These are phyloP conservation scores for Gastrolobium bilobum DNA, from an alignment of 306 rosid species.

Conservation along the genomic window DNA sequence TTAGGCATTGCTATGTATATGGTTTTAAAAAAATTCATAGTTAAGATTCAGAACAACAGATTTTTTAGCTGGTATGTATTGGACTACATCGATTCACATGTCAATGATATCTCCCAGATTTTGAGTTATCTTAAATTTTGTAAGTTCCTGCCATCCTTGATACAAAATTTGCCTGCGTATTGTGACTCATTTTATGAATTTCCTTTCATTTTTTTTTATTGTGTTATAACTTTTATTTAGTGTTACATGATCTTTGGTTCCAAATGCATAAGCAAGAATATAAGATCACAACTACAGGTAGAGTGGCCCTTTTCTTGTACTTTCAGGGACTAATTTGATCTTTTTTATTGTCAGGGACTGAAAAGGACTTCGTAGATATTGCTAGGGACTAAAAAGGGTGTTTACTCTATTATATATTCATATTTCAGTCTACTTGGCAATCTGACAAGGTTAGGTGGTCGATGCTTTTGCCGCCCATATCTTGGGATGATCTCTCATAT, in stretches of 20 bases:
- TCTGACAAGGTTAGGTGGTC: too few species aligned
- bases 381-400: too few species aligned
- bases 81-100: background rate
- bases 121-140: background rate
- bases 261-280: background rate
- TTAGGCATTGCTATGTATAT: background rate
- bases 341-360: too few species aligned
- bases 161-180: background rate
- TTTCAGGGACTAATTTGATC: too few species aligned
- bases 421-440: too few species aligned
- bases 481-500: too few species aligned
- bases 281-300: background rate
- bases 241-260: slow-evolving; percentile 7
- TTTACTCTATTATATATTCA: too few species aligned
- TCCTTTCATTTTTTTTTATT: background rate
- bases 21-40: background rate
- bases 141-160: background rate
- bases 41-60: background rate
- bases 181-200: background rate
- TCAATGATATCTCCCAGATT: background rate
- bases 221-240: background rate
- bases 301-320: too few species aligned
- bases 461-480: too few species aligned
- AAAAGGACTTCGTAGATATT: too few species aligned
- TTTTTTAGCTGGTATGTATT: background rate